Conservation (phyloP, 2,329 filamentous ascomycete genomes). For the Sordariomycetes sp. region DNA sequence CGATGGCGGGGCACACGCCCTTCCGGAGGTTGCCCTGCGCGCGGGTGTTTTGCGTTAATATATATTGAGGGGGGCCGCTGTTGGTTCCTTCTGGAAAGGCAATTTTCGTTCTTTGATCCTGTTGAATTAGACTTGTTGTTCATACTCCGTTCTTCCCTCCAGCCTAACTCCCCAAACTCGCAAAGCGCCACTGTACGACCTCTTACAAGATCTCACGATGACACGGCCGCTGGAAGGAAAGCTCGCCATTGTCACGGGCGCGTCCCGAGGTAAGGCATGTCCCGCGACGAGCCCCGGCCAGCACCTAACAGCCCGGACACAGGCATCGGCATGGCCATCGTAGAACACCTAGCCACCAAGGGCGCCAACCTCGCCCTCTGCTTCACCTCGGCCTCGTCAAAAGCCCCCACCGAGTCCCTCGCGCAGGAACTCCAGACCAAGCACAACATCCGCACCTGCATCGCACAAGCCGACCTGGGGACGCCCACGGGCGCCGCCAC, state of each 20-base stretch:
- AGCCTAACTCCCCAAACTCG: not conserved
- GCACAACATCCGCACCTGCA: slow-evolving; percentile 48
- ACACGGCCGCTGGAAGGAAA: slow-evolving; percentile 55
- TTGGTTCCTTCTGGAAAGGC: not conserved
- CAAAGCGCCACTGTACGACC: not conserved
- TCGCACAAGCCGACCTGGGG: slow-evolving; percentile 63
- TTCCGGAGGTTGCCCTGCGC: not conserved
- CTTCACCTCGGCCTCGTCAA: slow-evolving; percentile 44
- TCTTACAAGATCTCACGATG: slow-evolving; percentile 15
- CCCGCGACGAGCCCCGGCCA: not conserved
- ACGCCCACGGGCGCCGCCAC: slow-evolving; percentile 47
- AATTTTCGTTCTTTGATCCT: not conserved
- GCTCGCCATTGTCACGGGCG: slow-evolving; percentile 69
- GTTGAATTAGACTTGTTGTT: not conserved
- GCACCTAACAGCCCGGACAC: not conserved
- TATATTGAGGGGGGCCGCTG: not conserved
- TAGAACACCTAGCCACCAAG: slow-evolving; percentile 61
- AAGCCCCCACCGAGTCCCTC: slow-evolving; percentile 43
- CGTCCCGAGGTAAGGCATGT: slow-evolving; percentile 53
- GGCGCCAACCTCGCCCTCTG: slow-evolving; percentile 60
- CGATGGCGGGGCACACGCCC: slow-evolving; percentile 1
- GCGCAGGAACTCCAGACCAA: slow-evolving; percentile 44
- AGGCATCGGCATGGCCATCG: slow-evolving; percentile 61
- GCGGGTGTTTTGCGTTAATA: not conserved
- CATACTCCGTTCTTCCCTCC: not conserved